Evolutionary conservation across 345 rosid species (phyloP).

Genomic region (Hibiscus syriacus): DNA sequence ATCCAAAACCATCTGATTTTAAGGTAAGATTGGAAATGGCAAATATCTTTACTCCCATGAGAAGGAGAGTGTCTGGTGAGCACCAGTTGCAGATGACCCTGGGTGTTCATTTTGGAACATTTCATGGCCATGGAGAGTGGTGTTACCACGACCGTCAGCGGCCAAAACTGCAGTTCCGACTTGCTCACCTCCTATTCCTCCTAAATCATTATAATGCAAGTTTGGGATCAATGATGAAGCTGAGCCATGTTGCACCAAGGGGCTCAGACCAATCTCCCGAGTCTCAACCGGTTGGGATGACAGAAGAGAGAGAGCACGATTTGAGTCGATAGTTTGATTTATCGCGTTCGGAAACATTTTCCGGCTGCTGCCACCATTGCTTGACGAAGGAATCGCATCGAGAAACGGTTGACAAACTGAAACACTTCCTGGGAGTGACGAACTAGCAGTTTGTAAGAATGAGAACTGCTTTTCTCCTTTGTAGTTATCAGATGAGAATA

Average conservation of each 20-base stretch:
- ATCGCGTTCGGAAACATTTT: slow-evolving; percentile 28
- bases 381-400: slow-evolving; percentile 15
- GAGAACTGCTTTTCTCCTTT: slow-evolving; percentile 38
- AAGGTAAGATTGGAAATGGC: slow-evolving; percentile 6
- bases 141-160: slow-evolving; percentile 21
- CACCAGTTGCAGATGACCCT: slow-evolving; percentile 34
- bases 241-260: slow-evolving; percentile 32
- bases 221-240: slow-evolving; percentile 33
- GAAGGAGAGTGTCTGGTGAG: slow-evolving; percentile 51
- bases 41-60: slow-evolving; percentile 47
- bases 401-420: slow-evolving; percentile 26
- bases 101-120: slow-evolving; percentile 27
- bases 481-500: slow-evolving; percentile 24
- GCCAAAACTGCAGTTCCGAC: slow-evolving; percentile 22
- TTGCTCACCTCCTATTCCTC: slow-evolving; percentile 29
- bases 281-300: slow-evolving; percentile 47
- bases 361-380: slow-evolving; percentile 27
- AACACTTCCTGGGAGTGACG: slow-evolving; percentile 19
- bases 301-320: slow-evolving; percentile 88
- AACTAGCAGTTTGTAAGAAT: slow-evolving; percentile 30
- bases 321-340: slow-evolving; percentile 23
- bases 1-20: slow-evolving; percentile 1
- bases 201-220: slow-evolving; percentile 25
- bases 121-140: slow-evolving; percentile 24
- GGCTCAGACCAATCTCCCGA: slow-evolving; percentile 34